phyloP scores from a whole-genome alignment of 352 stramenopile genomes.

The Phytophthora syringae region DNA sequence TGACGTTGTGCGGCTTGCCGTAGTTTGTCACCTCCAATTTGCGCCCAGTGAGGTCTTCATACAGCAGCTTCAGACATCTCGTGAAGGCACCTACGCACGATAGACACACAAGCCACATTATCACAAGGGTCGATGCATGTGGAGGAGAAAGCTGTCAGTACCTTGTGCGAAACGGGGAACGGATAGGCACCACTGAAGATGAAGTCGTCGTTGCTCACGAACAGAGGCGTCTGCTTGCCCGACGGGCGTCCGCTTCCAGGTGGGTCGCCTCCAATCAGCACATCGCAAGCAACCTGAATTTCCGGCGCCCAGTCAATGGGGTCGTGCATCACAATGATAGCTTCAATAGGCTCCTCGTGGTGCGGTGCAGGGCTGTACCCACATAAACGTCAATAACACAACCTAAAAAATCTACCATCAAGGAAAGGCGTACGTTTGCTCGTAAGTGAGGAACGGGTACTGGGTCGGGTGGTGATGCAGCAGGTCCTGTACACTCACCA shows the following conservation, averaged over 20 bases:
- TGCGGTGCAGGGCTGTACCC: slow-evolving; percentile 49
- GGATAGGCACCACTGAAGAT: slow-evolving; percentile 86
- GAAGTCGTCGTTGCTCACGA: slow-evolving; percentile 89
- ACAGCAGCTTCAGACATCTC: slow-evolving; percentile 74
- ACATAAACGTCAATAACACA: not conserved
- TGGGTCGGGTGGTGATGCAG: slow-evolving; percentile 71
- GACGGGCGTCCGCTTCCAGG: slow-evolving; percentile 57
- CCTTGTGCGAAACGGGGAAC: slow-evolving; percentile 87
- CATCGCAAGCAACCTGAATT: slow-evolving; percentile 89
- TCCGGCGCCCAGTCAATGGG: slow-evolving; percentile 90
- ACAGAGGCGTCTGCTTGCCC: slow-evolving; percentile 79
- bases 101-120: not conserved
- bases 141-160: slow-evolving; percentile 8
- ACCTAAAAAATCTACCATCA: not conserved
- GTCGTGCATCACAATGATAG: slow-evolving; percentile 92
- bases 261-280: slow-evolving; percentile 85
- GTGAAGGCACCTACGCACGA: slow-evolving; percentile 67
- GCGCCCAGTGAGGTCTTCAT: slow-evolving; percentile 70
- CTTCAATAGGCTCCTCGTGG: slow-evolving; percentile 77
- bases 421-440: slow-evolving; percentile 52
- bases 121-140: not conserved
- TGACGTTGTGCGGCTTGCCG: slow-evolving; percentile 86
- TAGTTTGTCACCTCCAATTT: slow-evolving; percentile 79
- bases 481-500: slow-evolving; percentile 78
- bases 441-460: slow-evolving; percentile 83